Evolutionary conservation across 2,329 filamentous ascomycete genomes (phyloP).

Genomic region (Fusarium sp.): DNA sequence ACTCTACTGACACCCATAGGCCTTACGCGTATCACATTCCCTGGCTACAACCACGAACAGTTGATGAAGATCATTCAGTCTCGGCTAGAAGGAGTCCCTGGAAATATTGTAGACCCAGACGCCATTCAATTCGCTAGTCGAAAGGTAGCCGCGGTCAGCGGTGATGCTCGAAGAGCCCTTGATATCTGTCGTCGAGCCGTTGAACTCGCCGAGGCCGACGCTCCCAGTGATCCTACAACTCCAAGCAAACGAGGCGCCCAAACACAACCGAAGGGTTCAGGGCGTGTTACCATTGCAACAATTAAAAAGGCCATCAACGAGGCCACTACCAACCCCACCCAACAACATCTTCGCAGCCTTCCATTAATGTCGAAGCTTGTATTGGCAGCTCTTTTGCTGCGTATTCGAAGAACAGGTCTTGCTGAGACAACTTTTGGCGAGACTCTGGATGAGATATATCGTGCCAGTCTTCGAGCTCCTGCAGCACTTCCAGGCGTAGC

Average conservation of each 20-base stretch:
- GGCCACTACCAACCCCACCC: conserved; percentile 91
- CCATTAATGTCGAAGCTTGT: conserved; percentile 88
- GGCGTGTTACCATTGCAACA: conserved; percentile 88
- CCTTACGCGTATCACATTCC: conserved; percentile 94
- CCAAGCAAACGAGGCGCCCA: conserved; percentile 68
- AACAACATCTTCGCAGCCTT: conserved; percentile 86
- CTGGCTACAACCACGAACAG: conserved; percentile 96
- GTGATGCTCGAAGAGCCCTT: conserved; percentile 90
- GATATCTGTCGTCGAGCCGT: conserved; percentile 97
- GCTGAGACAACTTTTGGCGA: conserved; percentile 91
- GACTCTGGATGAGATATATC: conserved; percentile 80
- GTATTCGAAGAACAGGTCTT: conserved; percentile 85
- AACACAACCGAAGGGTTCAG: conserved; percentile 45
- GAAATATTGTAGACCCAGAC: conserved; percentile 90
- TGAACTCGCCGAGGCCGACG: conserved; percentile 88
- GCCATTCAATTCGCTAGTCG: conserved; percentile 96
- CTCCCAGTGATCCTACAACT: conserved; percentile 65
- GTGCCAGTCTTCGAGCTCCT: conserved; percentile 53
- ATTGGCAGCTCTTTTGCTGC: conserved; percentile 82
- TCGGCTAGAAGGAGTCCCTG: conserved; percentile 88
- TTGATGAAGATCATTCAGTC: conserved; percentile 97
- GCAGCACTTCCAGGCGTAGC: conserved; percentile 55
- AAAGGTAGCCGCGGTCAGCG: conserved; percentile 96
- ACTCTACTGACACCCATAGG: conserved; percentile 56
- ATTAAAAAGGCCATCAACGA: conserved; percentile 96